phyloP scores from a whole-genome alignment of 2,329 filamentous ascomycete species.

The Fusarium pseudonygamai region DNA sequence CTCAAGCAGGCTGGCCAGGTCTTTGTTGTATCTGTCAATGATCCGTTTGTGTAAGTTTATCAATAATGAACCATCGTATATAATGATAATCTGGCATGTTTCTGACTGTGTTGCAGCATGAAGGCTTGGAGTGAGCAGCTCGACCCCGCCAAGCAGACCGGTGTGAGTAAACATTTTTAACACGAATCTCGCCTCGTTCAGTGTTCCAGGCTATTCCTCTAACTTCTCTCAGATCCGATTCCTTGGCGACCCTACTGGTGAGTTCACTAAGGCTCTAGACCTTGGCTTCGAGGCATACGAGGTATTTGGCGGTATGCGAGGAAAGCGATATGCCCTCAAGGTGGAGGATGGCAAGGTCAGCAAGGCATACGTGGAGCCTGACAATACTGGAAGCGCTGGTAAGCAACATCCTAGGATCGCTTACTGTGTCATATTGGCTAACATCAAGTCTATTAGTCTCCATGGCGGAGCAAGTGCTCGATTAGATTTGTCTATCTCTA shows the following conservation, averaged over 20 bases:
- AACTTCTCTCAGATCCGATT: conserved; percentile 76
- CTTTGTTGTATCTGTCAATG: conserved; percentile 92
- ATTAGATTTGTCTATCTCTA: neutral
- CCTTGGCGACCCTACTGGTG: conserved; percentile 80
- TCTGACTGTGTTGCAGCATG: conserved; percentile 65
- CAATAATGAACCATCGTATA: neutral
- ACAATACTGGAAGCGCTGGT: conserved; percentile 86
- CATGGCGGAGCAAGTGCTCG: conserved; percentile 39
- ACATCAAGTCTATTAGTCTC: conserved; percentile 23
- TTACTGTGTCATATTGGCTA: neutral
- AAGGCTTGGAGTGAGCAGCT: conserved; percentile 86
- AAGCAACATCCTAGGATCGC: conserved; percentile 45
- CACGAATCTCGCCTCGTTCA: neutral
- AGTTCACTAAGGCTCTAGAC: conserved; percentile 85
- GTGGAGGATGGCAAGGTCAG: conserved; percentile 87
- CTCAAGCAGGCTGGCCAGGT: conserved; percentile 84
- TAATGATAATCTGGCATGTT: neutral
- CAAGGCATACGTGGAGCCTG: conserved; percentile 83
- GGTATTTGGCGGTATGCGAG: conserved; percentile 83
- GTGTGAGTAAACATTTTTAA: conserved; percentile 65
- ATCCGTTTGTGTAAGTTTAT: conserved; percentile 84
- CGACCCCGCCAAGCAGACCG: conserved; percentile 77
- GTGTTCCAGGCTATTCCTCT: neutral
- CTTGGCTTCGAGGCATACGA: conserved; percentile 78
- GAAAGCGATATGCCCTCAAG: conserved; percentile 88